Percentiles rank a stretch among this genome's conserved stretches.
These are phyloP conservation scores for Sarocladiaceae sp. DNA, from an alignment of 2,329 filamentous ascomycete genomes.

Conservation along the genomic window DNA sequence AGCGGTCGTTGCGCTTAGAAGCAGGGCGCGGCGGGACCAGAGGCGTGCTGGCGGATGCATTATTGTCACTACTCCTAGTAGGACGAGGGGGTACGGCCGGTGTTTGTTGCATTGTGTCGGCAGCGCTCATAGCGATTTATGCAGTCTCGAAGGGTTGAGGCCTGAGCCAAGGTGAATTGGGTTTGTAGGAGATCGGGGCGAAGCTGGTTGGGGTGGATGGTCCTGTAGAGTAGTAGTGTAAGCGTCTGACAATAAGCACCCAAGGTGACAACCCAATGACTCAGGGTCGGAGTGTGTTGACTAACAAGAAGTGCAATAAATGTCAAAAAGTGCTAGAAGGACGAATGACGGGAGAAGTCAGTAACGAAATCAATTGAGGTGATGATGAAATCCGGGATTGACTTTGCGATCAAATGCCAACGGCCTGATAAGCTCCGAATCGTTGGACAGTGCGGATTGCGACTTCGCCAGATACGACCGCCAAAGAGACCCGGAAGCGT, in stretches of 20 bases:
- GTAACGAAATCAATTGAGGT: background rate
- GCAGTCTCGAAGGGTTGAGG: background rate
- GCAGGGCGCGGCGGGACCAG: slow-evolving; percentile 74
- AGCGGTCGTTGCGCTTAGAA: slow-evolving; percentile 68
- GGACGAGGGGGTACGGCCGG: slow-evolving; percentile 57
- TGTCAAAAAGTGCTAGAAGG: background rate
- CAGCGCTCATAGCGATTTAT: slow-evolving; percentile 36
- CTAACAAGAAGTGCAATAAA: background rate
- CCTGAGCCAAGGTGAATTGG: background rate
- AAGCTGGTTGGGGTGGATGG: background rate
- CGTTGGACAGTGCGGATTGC: background rate
- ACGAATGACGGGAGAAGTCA: background rate
- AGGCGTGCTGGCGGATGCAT: slow-evolving; percentile 43
- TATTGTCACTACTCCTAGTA: slow-evolving; percentile 41
- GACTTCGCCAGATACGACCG: background rate
- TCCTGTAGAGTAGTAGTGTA: too few species aligned
- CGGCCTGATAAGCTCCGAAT: background rate
- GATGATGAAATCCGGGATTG: background rate
- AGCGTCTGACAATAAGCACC: slow-evolving; percentile 7
- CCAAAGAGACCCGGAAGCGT: background rate
- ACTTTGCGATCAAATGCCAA: background rate
- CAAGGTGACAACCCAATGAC: background rate
- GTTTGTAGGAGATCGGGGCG: background rate
- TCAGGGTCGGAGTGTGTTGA: background rate
- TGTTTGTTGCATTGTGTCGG: slow-evolving; percentile 43